These are phyloP conservation scores for Rhynchospora pubera DNA, from an alignment of 176 grass and related monocot species.

Conservation along the genomic window DNA sequence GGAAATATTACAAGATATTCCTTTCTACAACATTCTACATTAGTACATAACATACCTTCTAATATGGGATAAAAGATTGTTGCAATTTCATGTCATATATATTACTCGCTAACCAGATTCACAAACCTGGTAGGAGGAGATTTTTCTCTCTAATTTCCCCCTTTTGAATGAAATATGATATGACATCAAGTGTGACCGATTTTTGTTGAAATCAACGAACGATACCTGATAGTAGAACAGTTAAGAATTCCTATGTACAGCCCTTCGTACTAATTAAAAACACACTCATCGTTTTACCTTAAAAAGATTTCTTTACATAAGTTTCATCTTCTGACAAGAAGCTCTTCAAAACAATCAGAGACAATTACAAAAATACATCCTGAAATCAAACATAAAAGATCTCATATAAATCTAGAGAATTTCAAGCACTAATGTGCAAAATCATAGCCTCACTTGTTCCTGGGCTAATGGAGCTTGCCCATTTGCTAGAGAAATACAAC, in stretches of 20 bases:
- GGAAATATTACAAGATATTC: neutral
- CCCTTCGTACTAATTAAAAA: neutral
- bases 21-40: neutral
- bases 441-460: constrained; percentile 3
- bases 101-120: neutral
- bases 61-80: neutral
- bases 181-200: neutral
- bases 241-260: neutral
- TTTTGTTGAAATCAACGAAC: neutral
- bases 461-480: neutral
- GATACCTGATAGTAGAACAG: neutral
- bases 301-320: neutral
- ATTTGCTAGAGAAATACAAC: neutral
- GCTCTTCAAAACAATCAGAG: neutral
- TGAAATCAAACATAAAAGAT: neutral
- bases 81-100: neutral
- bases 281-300: neutral
- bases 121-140: neutral
- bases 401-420: neutral
- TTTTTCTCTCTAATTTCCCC: neutral
- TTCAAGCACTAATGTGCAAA: neutral
- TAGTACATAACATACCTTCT: neutral
- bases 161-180: neutral
- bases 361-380: neutral
- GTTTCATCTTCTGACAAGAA: neutral